phyloP scores from a whole-genome alignment of 1,139 yeast species.

The Debaryomyces sp. region DNA sequence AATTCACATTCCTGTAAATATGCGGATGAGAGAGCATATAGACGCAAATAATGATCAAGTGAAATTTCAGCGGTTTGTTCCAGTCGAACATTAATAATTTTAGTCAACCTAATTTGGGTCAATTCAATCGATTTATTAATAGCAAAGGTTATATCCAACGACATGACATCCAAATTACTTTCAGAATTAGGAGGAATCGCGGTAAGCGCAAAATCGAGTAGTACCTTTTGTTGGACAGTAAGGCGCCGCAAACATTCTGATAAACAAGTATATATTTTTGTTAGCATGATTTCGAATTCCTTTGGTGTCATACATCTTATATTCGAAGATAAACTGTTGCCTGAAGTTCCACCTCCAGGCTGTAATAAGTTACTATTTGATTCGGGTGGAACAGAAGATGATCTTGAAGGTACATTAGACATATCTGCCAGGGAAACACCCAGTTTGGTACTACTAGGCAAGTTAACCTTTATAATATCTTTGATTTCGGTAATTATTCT shows the following conservation, averaged over 20 bases:
- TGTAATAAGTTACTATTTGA: constrained; percentile 10
- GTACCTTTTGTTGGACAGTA: constrained; percentile 74
- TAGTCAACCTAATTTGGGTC: constrained; percentile 77
- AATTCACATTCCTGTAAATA: constrained; percentile 85
- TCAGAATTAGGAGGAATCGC: constrained; percentile 39
- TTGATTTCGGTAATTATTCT: constrained; percentile 70
- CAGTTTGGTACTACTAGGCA: constrained; percentile 46
- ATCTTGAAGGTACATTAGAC: constrained; percentile 33
- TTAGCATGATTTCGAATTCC: constrained; percentile 76
- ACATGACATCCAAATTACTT: constrained; percentile 50
- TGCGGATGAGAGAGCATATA: constrained; percentile 67
- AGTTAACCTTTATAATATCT: constrained; percentile 61
- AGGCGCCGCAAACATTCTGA: constrained; percentile 76
- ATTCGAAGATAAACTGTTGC: constrained; percentile 42
- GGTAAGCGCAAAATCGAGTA: constrained; percentile 73
- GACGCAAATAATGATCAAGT: constrained; percentile 58
- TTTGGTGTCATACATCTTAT: constrained; percentile 66
- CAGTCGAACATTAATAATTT: constrained; percentile 75
- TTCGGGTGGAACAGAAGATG: constrained; percentile 33
- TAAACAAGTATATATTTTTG: constrained; percentile 60
- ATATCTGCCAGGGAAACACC: constrained; percentile 15
- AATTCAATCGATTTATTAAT: constrained; percentile 69
- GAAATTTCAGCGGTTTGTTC: constrained; percentile 66
- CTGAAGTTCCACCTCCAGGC: constrained; percentile 8
- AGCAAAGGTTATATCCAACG: constrained; percentile 65